Conservation (phyloP, 2,329 filamentous ascomycete genomes). For the Talaromyces sp. region DNA sequence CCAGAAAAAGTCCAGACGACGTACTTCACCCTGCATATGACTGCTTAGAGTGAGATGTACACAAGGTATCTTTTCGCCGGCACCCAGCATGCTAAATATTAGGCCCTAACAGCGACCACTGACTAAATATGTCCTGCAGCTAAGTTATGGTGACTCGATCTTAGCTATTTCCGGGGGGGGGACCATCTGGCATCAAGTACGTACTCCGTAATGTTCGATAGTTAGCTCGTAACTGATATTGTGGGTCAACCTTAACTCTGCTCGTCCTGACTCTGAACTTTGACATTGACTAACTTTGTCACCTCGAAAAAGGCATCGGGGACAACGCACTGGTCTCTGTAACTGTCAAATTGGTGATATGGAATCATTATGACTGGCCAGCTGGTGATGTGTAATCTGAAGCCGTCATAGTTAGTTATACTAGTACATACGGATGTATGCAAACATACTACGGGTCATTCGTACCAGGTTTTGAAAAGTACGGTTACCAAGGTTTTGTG, state of each 20-base stretch:
- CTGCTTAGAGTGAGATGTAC: too few species aligned
- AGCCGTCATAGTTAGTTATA: neutral
- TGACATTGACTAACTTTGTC: neutral
- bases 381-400: neutral
- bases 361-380: neutral
- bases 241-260: constrained; percentile 9
- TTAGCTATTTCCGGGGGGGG: neutral
- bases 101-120: neutral
- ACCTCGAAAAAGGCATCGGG: neutral
- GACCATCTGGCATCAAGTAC: neutral
- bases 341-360: neutral
- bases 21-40: too few species aligned
- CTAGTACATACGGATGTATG: neutral
- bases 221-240: neutral
- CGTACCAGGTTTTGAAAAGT: neutral
- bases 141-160: neutral
- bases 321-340: neutral
- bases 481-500: neutral
- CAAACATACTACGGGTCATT: neutral
- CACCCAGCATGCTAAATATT: too few species aligned
- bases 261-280: neutral
- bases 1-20: too few species aligned
- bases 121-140: neutral
- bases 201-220: neutral
- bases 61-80: neutral